Percentiles rank a stretch among this genome's conserved stretches.
Evolutionary conservation across 1,284 basidiomycete species (phyloP).

Genomic region (Moniliella sp.): DNA sequence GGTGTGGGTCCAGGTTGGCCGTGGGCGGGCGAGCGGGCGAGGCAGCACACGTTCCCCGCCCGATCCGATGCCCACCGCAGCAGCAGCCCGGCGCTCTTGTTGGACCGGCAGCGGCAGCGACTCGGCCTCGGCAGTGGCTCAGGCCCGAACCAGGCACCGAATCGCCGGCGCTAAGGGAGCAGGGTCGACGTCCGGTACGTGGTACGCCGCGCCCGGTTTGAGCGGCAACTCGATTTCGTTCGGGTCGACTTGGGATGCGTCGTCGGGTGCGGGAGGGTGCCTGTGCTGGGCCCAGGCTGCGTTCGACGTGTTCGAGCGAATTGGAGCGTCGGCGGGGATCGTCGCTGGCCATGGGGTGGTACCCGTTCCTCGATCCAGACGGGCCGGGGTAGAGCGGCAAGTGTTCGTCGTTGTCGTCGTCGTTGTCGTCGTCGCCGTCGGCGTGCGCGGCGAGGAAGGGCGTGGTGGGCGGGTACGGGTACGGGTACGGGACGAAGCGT

Average conservation of each 20-base stretch:
- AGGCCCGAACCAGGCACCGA: too few species aligned
- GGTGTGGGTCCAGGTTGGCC: conserved; percentile 24
- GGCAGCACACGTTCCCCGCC: too few species aligned
- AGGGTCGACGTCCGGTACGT: too few species aligned
- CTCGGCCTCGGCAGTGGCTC: too few species aligned
- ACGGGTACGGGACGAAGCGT: conserved; percentile 10
- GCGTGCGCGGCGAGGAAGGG: conserved; percentile 1
- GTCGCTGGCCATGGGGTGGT: neutral
- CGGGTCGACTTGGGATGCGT: conserved; percentile 2
- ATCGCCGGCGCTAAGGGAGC: too few species aligned
- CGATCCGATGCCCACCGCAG: too few species aligned
- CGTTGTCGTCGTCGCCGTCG: conserved; percentile 5
- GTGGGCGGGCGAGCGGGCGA: neutral
- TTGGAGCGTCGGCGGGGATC: conserved; percentile 5
- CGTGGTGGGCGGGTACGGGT: conserved; percentile 1
- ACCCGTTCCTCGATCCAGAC: neutral
- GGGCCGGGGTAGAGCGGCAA: neutral
- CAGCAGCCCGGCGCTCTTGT: too few species aligned
- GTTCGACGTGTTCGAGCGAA: conserved; percentile 8
- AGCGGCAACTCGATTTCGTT: conserved; percentile 26
- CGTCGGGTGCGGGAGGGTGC: conserved; percentile 2
- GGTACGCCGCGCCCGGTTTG: conserved; percentile 25
- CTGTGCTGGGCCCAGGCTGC: too few species aligned
- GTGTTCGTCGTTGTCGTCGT: conserved; percentile 4
- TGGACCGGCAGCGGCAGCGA: too few species aligned